These are phyloP conservation scores for Geotrichum phurueaensis DNA, from an alignment of 1,139 yeast species.

Conservation along the genomic window DNA sequence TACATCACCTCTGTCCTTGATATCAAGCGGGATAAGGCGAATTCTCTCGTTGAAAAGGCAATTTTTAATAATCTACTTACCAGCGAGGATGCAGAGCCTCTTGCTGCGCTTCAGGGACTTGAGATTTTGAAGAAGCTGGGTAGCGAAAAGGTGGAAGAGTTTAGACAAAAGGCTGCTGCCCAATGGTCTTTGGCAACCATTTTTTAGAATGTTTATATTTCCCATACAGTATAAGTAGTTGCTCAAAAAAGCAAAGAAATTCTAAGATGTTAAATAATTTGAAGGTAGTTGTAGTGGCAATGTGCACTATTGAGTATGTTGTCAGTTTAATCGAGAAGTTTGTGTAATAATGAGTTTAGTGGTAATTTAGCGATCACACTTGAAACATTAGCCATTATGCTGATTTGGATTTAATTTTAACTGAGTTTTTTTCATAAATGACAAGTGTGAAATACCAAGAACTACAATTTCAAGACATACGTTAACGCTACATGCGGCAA, in stretches of 20 bases:
- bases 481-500: no score
- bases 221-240: neutral
- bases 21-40: constrained; percentile 1
- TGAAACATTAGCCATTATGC: neutral
- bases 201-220: constrained; percentile 6
- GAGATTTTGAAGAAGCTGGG: constrained; percentile 18
- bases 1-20: constrained; percentile 12
- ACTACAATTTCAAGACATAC: no score
- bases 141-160: constrained; percentile 20
- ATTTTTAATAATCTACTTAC: constrained; percentile 20
- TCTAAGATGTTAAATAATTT: constrained; percentile 20
- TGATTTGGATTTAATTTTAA: neutral
- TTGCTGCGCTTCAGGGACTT: constrained; percentile 4
- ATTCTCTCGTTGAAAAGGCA: constrained; percentile 21
- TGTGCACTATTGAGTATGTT: neutral
- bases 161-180: constrained; percentile 16
- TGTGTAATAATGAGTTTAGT: neutral
- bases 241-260: neutral
- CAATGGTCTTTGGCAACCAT: constrained; percentile 26
- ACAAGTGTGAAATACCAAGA: no score
- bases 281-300: neutral
- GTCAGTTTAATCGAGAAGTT: neutral
- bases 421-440: no score
- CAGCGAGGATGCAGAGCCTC: constrained; percentile 3
- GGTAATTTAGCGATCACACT: neutral